These are phyloP conservation scores for Penicillium brasilianum DNA, from an alignment of 2,329 filamentous ascomycete genomes.

Conservation along the genomic window DNA sequence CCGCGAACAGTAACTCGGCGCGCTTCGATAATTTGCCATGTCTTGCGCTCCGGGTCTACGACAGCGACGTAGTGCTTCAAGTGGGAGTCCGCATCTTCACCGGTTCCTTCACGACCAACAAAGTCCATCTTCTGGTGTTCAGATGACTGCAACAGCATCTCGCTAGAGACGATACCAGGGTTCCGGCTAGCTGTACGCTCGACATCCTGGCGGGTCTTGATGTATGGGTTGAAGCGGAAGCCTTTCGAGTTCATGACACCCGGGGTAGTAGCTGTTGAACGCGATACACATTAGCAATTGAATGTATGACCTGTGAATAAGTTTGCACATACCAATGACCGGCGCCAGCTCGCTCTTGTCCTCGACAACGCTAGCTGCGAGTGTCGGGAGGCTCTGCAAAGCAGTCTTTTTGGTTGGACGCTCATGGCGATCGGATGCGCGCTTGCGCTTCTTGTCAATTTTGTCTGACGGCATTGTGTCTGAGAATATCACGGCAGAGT, in stretches of 20 bases:
- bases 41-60: slow-evolving; percentile 59
- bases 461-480: slow-evolving; percentile 41
- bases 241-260: slow-evolving; percentile 39
- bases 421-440: slow-evolving; percentile 50
- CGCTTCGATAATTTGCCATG: slow-evolving; percentile 60
- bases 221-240: slow-evolving; percentile 46
- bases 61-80: slow-evolving; percentile 66
- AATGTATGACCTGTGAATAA: neutral
- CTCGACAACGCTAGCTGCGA: slow-evolving; percentile 54
- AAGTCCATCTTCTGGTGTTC: slow-evolving; percentile 66
- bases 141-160: slow-evolving; percentile 65
- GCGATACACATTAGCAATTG: slow-evolving; percentile 2
- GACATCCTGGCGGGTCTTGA: slow-evolving; percentile 56
- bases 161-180: slow-evolving; percentile 47
- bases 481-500: neutral
- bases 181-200: slow-evolving; percentile 37
- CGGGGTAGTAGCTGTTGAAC: slow-evolving; percentile 39
- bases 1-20: slow-evolving; percentile 62
- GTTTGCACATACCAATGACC: slow-evolving; percentile 51
- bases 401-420: slow-evolving; percentile 57
- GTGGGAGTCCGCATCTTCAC: slow-evolving; percentile 56
- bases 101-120: slow-evolving; percentile 55
- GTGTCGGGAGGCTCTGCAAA: slow-evolving; percentile 43
- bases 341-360: slow-evolving; percentile 56
- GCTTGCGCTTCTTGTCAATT: slow-evolving; percentile 58